phyloP scores from a whole-genome alignment of 2,329 filamentous ascomycete genomes.

The Curvularia lunata region DNA sequence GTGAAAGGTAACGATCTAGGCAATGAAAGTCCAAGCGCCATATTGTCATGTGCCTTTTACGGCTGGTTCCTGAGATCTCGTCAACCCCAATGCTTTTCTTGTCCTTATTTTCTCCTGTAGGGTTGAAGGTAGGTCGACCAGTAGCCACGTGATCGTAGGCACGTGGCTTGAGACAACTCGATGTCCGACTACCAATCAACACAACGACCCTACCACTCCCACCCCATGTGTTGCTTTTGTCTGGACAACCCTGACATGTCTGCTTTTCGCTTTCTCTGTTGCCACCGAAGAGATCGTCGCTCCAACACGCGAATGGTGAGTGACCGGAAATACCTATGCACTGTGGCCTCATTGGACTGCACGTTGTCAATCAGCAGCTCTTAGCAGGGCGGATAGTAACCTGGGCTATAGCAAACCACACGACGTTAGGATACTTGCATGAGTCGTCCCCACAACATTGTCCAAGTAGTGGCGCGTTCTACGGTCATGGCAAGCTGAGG shows the following conservation, averaged over 20 bases:
- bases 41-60: neutral
- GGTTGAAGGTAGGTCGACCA: neutral
- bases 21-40: neutral
- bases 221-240: neutral
- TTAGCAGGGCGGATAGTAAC: neutral
- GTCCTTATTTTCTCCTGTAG: neutral
- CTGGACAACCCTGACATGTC: neutral
- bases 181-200: neutral
- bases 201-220: neutral
- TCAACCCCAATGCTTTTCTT: neutral
- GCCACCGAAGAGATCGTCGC: neutral
- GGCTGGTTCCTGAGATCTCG: neutral
- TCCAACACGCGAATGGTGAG: conserved; percentile 4
- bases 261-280: neutral
- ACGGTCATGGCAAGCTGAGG: neutral
- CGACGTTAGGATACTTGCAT: neutral
- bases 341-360: conserved; percentile 6
- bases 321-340: conserved; percentile 9
- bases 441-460: conserved; percentile 2
- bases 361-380: neutral
- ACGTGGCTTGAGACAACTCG: neutral
- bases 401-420: conserved; percentile 1
- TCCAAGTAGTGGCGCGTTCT: neutral
- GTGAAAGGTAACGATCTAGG: neutral
- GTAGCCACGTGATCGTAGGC: neutral